A percentile compares a stretch with the other conserved stretches of the same genome.
Evolutionary conservation across 495 filamentous ascomycete genomes (phyloP).

Genomic region (Letharia columbiana): DNA sequence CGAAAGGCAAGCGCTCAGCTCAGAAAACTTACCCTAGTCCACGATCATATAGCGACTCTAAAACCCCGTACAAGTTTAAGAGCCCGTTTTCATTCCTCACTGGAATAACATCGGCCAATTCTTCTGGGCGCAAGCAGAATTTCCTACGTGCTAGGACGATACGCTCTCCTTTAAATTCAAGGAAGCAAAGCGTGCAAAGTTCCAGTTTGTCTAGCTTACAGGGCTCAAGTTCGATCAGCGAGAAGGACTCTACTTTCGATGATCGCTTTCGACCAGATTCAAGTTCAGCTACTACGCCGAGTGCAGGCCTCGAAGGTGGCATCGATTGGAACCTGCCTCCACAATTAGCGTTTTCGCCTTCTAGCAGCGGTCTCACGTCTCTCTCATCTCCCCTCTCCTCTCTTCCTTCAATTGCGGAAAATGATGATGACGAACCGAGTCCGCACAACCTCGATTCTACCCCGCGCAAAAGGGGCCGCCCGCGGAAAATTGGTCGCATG

Average conservation of each 20-base stretch:
- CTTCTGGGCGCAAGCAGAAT: conserved; percentile 10
- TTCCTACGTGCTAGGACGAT: conserved; percentile 1
- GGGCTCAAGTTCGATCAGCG: conserved; percentile 7
- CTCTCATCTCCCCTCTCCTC: conserved; percentile 16
- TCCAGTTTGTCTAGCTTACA: conserved; percentile 12
- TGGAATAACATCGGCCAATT: conserved; percentile 3
- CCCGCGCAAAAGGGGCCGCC: conserved; percentile 7
- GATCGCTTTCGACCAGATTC: conserved; percentile 6
- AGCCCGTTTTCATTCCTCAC: conserved; percentile 11
- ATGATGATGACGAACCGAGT: conserved; percentile 14
- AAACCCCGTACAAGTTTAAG: conserved; percentile 1
- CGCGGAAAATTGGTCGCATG: conserved; percentile 14
- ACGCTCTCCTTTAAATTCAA: conserved; percentile 5
- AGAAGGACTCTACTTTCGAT: conserved; percentile 13
- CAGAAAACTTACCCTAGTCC: neutral
- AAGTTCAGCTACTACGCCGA: conserved; percentile 17
- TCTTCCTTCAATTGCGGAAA: conserved; percentile 13
- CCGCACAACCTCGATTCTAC: neutral
- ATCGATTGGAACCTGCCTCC: conserved; percentile 7
- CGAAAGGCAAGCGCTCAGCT: conserved; percentile 2
- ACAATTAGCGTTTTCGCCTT: neutral
- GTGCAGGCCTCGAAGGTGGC: conserved; percentile 4
- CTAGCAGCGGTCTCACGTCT: conserved; percentile 14
- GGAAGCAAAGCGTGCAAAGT: conserved; percentile 11
- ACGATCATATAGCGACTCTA: conserved; percentile 4